These are phyloP conservation scores for Colletotrichum shisoi DNA, from an alignment of 2,329 filamentous ascomycete species.

Conservation along the genomic window DNA sequence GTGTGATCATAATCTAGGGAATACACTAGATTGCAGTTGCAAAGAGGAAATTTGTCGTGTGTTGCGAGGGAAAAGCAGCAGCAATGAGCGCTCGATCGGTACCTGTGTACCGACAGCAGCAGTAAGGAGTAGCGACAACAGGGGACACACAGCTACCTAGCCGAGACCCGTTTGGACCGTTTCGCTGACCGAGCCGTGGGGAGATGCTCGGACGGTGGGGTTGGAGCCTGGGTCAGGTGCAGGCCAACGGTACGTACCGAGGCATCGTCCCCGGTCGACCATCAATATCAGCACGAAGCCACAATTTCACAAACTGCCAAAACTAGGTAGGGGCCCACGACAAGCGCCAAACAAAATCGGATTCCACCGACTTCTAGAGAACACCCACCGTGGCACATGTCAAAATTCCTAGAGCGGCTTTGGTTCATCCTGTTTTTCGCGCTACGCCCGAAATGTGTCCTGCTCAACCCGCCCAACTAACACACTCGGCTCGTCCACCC, in stretches of 20 bases:
- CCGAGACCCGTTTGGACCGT: conserved; percentile 26
- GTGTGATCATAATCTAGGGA: not conserved
- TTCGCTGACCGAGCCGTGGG: conserved; percentile 37
- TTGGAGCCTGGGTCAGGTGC: not conserved
- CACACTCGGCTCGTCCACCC: too few relatives aligned
- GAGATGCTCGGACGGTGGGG: not conserved
- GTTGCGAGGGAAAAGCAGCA: conserved; percentile 4
- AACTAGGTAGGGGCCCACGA: too few relatives aligned
- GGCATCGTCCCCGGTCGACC: not conserved
- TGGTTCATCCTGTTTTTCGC: not conserved
- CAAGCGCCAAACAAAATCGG: not conserved
- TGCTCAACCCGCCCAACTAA: too few relatives aligned
- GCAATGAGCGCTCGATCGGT: too few relatives aligned
- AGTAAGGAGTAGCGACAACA: not conserved
- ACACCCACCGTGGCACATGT: not conserved
- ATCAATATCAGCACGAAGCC: too few relatives aligned
- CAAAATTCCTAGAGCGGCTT: not conserved
- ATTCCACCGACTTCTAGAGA: conserved; percentile 23
- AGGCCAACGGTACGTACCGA: not conserved
- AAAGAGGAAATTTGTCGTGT: conserved; percentile 34
- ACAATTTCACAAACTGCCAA: too few relatives aligned
- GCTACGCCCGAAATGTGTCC: not conserved
- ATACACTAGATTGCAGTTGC: conserved; percentile 3
- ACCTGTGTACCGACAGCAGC: not conserved
- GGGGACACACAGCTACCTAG: not conserved